Evolutionary conservation across 176 grass and related monocot genomes (phyloP).

Genomic region (Carex cristatella): DNA sequence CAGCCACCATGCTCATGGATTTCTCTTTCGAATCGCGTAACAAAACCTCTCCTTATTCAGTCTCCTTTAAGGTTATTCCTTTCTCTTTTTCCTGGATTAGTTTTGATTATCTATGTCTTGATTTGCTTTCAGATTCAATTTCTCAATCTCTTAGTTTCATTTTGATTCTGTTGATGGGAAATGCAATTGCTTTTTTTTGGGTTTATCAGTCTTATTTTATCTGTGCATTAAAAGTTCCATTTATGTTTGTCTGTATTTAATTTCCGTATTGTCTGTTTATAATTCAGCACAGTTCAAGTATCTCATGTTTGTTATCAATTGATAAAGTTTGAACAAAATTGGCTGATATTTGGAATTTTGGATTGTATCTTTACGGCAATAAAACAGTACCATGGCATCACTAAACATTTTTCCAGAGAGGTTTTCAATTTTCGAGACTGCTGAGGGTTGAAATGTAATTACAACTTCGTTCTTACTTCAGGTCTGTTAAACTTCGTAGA

Average conservation of each 20-base stretch:
- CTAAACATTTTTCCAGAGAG: background rate
- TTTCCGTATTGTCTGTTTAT: too few species aligned
- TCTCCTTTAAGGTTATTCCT: slow-evolving; percentile 2
- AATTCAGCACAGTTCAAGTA: background rate
- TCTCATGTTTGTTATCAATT: background rate
- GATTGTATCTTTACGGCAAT: background rate
- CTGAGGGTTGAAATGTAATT: background rate
- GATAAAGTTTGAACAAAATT: background rate
- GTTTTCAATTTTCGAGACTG: background rate
- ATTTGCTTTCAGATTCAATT: background rate
- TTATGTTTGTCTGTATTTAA: background rate
- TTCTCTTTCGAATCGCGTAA: background rate
- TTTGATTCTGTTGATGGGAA: background rate
- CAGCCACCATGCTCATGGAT: background rate
- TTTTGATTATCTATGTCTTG: background rate
- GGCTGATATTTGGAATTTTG: too few species aligned
- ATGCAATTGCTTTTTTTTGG: background rate
- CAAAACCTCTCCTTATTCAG: background rate
- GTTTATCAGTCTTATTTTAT: background rate
- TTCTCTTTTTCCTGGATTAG: background rate
- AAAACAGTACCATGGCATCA: background rate
- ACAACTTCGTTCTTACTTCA: background rate
- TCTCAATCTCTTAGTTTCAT: background rate
- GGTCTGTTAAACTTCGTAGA: slow-evolving; percentile 1
- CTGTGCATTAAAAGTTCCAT: background rate